A percentile compares a stretch with the other conserved stretches of the same genome.
phyloP scores from a whole-genome alignment of 2,329 filamentous ascomycete species.

The Epicoccum sorghinum region DNA sequence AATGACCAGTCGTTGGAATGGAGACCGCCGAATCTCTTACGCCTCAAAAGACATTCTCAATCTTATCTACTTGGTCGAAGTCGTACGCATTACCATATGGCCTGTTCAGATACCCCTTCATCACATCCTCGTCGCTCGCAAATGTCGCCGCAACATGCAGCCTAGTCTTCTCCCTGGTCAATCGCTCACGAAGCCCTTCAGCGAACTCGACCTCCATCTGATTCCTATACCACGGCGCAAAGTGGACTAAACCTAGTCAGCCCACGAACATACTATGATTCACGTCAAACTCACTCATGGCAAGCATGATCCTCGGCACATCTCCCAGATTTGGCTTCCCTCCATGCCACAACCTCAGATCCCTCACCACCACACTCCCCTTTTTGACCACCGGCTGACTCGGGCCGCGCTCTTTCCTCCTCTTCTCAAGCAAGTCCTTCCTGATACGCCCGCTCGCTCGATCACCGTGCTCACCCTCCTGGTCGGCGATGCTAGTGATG shows the following conservation, averaged over 20 bases:
- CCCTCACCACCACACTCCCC: constrained; percentile 54
- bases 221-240: constrained; percentile 65
- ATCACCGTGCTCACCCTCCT: constrained; percentile 50
- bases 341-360: constrained; percentile 58
- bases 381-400: constrained; percentile 46
- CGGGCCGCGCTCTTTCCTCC: constrained; percentile 24
- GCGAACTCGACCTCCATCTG: constrained; percentile 62
- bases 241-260: constrained; percentile 49
- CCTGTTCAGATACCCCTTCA: constrained; percentile 59
- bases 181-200: constrained; percentile 55
- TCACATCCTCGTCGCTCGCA: constrained; percentile 51
- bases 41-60: constrained; percentile 32
- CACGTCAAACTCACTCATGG: constrained; percentile 29
- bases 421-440: constrained; percentile 27
- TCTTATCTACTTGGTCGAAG: constrained; percentile 57
- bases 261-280: too few relatives aligned
- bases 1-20: too few relatives aligned
- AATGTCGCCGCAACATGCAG: constrained; percentile 61
- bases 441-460: constrained; percentile 40
- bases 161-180: constrained; percentile 49
- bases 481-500: constrained; percentile 42
- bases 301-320: constrained; percentile 55
- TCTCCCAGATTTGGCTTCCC: constrained; percentile 55
- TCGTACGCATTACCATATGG: constrained; percentile 68
- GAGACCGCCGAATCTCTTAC: neutral